Evolutionary conservation across 73 alveolate species (phyloP), one percentile per base, ranked within the genome.

Genomic region (Paramecium pentaurelia): DNA sequence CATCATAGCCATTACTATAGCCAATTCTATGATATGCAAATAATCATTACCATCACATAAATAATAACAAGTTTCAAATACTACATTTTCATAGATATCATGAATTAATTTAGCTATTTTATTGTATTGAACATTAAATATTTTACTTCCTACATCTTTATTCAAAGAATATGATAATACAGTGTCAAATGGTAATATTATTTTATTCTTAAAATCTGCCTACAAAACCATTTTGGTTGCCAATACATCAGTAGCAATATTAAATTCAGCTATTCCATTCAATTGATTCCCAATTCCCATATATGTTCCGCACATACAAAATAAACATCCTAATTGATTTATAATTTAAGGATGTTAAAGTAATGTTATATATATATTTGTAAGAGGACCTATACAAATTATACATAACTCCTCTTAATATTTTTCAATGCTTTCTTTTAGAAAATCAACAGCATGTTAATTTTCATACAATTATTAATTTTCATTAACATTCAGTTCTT

Each of bases 241-340:
- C 12, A 32, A 34, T 9, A 80, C 51, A 49, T 77, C 90, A 4
- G 71, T 45, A 25, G 68, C 71, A 45, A 77, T 42, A 18, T 77
- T 77, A 20, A 77, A 77, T 77, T 77, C 90, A 9, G 90, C 90
- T 10, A 77, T 20, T 28, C 60, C 68, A 77, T 77, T 77, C 14
- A 5, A 0, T 12, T 45, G 14, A 77, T 77, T 77, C 8, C 90
- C 90, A 20, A 77, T 25, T 42, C 73, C 90, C 28, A 45, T 8
- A 77, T 77, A 77, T 38, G 90, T 77, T 3, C 90, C 90, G 7
- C 90, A 58, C 90, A 77, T 77, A 38, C 60, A 36, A 77, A 77
- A 77, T 11, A 77, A 9, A 40, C 90, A 38, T 16, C 90, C 90
- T 42, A 77, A 42, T 45, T 77, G 7, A 40, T 77, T 32, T n/a